Evolutionary conservation across 2,329 filamentous ascomycete species (phyloP).

Genomic region (Fusarium udum): DNA sequence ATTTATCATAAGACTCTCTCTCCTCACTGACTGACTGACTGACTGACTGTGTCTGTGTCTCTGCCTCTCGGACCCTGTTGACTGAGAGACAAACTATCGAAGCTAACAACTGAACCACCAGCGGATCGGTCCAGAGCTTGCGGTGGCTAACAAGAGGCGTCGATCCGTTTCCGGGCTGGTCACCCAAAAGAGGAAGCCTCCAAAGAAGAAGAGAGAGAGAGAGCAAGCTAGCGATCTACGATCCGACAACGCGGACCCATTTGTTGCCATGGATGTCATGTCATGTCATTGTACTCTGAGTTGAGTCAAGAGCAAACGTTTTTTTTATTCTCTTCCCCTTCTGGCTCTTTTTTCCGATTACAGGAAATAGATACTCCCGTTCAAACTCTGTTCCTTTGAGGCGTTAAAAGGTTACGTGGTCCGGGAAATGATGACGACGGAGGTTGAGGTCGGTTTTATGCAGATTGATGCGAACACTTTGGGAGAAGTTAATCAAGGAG

Average conservation of each 20-base stretch:
- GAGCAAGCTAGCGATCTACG: slow-evolving; percentile 3
- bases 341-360: background rate
- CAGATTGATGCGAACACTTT: slow-evolving; percentile 10
- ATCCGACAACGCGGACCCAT: slow-evolving; percentile 10
- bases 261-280: background rate
- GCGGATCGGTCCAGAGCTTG: slow-evolving; percentile 32
- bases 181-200: slow-evolving; percentile 12
- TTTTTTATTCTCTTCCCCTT: background rate
- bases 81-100: slow-evolving; percentile 36
- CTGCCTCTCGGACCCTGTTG: slow-evolving; percentile 25
- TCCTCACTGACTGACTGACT: background rate
- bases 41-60: background rate
- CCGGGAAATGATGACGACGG: background rate
- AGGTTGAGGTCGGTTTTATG: slow-evolving; percentile 5
- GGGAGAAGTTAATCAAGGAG: background rate
- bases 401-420: background rate
- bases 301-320: background rate
- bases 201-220: background rate
- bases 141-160: slow-evolving; percentile 25
- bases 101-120: slow-evolving; percentile 20
- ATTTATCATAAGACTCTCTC: background rate
- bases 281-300: background rate
- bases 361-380: background rate
- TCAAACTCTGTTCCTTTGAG: slow-evolving; percentile 1
- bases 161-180: slow-evolving; percentile 17